phyloP scores from a whole-genome alignment of 306 rosid species.

The Clitoria ternatea region DNA sequence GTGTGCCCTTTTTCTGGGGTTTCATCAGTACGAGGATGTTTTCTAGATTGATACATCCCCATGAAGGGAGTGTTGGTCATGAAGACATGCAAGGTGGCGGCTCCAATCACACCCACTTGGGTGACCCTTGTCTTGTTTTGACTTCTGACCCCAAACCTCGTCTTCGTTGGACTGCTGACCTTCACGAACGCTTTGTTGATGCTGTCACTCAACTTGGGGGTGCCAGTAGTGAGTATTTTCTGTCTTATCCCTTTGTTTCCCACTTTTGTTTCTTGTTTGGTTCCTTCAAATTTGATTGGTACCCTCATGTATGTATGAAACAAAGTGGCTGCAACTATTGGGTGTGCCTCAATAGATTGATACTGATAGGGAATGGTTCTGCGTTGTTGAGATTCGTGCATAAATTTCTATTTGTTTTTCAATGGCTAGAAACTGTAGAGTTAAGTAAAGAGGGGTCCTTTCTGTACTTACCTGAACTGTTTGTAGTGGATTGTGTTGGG shows the following conservation, averaged over 20 bases:
- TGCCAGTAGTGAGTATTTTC: conserved; percentile 48
- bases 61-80: conserved; percentile 23
- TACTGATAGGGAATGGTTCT: not conserved
- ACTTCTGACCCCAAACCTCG: conserved; percentile 98
- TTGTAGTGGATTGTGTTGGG: not conserved
- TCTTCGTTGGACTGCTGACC: conserved; percentile 98
- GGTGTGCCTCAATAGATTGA: not conserved
- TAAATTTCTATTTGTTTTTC: not conserved
- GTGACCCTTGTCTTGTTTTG: conserved; percentile 85
- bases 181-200: conserved; percentile 89
- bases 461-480: not conserved
- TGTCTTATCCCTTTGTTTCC: not conserved
- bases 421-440: not conserved
- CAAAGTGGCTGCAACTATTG: too few relatives aligned
- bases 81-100: conserved; percentile 51
- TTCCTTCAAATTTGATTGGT: not conserved
- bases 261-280: not conserved
- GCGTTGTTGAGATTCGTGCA: not conserved
- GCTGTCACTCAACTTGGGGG: conserved; percentile 99
- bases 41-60: conserved; percentile 34
- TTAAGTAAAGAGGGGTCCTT: not conserved
- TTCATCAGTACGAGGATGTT: conserved; percentile 33
- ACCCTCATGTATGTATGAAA: too few relatives aligned
- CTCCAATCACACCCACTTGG: conserved; percentile 26
- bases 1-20: not conserved